Percentiles rank a stretch among this genome's conserved stretches.
These are phyloP conservation scores for Arachis stenosperma DNA, from an alignment of 306 rosid species.

Conservation along the genomic window DNA sequence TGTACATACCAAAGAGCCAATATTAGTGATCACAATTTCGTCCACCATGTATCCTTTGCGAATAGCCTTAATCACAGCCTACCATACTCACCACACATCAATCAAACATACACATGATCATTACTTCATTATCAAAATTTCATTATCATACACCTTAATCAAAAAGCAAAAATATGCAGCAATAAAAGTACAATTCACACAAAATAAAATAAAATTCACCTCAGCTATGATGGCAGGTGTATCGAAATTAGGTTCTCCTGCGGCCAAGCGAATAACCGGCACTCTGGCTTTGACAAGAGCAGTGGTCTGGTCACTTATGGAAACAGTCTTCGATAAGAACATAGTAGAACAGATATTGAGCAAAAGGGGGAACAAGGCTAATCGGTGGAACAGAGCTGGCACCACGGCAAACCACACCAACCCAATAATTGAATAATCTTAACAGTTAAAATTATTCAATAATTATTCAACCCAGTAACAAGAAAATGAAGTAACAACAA, in stretches of 20 bases:
- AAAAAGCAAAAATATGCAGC: neutral
- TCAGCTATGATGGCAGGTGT: conserved; percentile 67
- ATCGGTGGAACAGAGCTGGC: too few relatives aligned
- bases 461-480: too few relatives aligned
- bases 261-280: conserved; percentile 76
- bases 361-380: too few relatives aligned
- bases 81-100: neutral
- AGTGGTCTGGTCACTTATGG: conserved; percentile 76
- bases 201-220: conserved; percentile 34
- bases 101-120: conserved; percentile 2
- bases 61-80: conserved; percentile 82
- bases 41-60: conserved; percentile 74
- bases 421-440: too few relatives aligned
- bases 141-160: neutral
- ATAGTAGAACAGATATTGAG: too few relatives aligned
- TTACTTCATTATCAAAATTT: neutral
- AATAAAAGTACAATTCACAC: neutral
- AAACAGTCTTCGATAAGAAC: conserved; percentile 52
- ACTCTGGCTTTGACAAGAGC: conserved; percentile 78
- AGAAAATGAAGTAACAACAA: too few relatives aligned
- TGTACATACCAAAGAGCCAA: too few relatives aligned
- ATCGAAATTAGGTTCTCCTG: conserved; percentile 89
- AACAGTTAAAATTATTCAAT: too few relatives aligned
- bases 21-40: too few relatives aligned
- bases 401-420: too few relatives aligned